Conservation (phyloP, 2,329 filamentous ascomycete species). For the Trichoderma sp. region DNA sequence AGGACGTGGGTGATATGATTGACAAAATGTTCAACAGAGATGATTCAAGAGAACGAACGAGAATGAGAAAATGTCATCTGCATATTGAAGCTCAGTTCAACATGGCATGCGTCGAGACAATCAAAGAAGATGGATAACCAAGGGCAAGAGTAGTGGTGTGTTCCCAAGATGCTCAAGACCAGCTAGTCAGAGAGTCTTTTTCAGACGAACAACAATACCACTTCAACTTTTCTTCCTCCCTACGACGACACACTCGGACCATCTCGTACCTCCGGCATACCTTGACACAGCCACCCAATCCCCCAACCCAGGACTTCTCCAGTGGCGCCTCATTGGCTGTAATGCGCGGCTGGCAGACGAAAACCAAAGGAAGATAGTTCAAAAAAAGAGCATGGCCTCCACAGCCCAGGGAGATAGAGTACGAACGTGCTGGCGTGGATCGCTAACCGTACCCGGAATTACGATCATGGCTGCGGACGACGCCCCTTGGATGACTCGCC, state of each 20-base stretch:
- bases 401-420: constrained; percentile 2
- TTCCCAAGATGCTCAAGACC: constrained; percentile 6
- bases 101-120: constrained; percentile 3
- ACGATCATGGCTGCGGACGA: not conserved
- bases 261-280: constrained; percentile 16
- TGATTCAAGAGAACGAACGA: constrained; percentile 3
- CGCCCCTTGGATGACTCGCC: not conserved
- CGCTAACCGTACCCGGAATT: constrained; percentile 20
- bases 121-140: not conserved
- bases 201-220: not conserved
- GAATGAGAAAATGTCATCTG: not conserved
- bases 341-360: constrained; percentile 1
- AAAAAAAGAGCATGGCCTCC: constrained; percentile 14
- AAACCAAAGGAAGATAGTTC: no score
- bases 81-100: constrained; percentile 13
- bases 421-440: constrained; percentile 25
- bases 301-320: not conserved
- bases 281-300: constrained; percentile 15
- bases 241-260: not conserved
- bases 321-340: constrained; percentile 12
- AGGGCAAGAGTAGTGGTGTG: not conserved
- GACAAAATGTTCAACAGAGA: not conserved
- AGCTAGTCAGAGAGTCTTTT: not conserved
- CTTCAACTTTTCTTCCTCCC: not conserved
- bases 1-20: not conserved